Evolutionary conservation across 257 asterid genomes (phyloP).

Genomic region (Capsicum baccatum): DNA sequence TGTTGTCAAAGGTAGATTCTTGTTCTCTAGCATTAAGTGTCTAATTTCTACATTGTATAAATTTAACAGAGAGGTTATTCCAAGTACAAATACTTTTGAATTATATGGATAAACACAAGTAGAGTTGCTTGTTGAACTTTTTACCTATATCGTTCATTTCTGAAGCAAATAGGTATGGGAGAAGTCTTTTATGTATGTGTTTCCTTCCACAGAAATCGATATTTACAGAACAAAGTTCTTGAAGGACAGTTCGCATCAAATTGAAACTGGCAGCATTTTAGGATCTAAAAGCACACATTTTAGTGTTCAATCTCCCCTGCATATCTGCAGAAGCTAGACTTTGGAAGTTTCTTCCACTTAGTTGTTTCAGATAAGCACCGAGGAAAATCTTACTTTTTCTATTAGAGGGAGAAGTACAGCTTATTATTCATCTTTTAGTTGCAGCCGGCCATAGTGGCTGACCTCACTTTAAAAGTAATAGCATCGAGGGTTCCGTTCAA

Average conservation of each 20-base stretch:
- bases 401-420: background rate
- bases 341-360: background rate
- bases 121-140: too few species aligned
- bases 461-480: background rate
- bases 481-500: too few species aligned
- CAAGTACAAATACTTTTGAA: too few species aligned
- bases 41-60: too few species aligned
- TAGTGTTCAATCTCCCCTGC: background rate
- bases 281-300: background rate
- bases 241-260: background rate
- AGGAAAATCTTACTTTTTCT: background rate
- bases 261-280: background rate
- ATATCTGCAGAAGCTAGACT: background rate
- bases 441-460: background rate
- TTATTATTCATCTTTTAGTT: background rate
- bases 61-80: too few species aligned
- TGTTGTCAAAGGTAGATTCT: too few species aligned
- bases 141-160: background rate
- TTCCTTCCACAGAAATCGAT: background rate
- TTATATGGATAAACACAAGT: too few species aligned
- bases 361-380: background rate
- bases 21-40: too few species aligned
- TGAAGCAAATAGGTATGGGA: background rate
- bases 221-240: background rate
- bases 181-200: background rate